Percentiles rank a stretch among this genome's conserved stretches.
Conservation (phyloP, 192 early-diverging fungal species). For the Backusella tarrabulga region DNA sequence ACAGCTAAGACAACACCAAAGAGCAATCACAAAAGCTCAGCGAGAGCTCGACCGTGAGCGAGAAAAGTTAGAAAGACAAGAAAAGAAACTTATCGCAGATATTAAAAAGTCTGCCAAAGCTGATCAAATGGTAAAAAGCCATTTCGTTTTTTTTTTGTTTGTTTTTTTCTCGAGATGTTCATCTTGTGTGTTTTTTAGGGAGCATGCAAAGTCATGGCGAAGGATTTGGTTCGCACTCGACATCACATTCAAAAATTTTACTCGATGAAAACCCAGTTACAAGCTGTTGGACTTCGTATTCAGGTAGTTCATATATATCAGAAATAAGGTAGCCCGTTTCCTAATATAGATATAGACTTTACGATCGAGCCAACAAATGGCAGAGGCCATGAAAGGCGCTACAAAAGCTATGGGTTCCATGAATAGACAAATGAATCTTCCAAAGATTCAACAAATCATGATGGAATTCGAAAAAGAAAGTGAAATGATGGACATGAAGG, state of each 20-base stretch:
- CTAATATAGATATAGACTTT: slow-evolving; percentile 62
- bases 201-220: slow-evolving; percentile 96
- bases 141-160: not conserved
- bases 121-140: slow-evolving; percentile 77
- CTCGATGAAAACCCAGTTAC: slow-evolving; percentile 92
- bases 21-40: slow-evolving; percentile 82
- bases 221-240: slow-evolving; percentile 94
- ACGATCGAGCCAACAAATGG: slow-evolving; percentile 94
- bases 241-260: slow-evolving; percentile 95
- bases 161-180: slow-evolving; percentile 31
- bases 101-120: slow-evolving; percentile 94
- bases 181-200: not conserved
- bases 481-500: slow-evolving; percentile 99
- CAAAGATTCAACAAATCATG: slow-evolving; percentile 92
- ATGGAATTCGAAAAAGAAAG: slow-evolving; percentile 96
- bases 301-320: slow-evolving; percentile 55
- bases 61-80: slow-evolving; percentile 85
- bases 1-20: slow-evolving; percentile 87
- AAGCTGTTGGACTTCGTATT: slow-evolving; percentile 84
- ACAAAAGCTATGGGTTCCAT: slow-evolving; percentile 95
- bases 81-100: slow-evolving; percentile 93
- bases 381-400: slow-evolving; percentile 92
- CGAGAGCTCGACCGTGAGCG: slow-evolving; percentile 91
- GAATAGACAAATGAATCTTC: slow-evolving; percentile 94
- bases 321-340: not conserved